Base-by-base conservation (phyloP, 345 rosid species). In the Draba incana region DNA sequence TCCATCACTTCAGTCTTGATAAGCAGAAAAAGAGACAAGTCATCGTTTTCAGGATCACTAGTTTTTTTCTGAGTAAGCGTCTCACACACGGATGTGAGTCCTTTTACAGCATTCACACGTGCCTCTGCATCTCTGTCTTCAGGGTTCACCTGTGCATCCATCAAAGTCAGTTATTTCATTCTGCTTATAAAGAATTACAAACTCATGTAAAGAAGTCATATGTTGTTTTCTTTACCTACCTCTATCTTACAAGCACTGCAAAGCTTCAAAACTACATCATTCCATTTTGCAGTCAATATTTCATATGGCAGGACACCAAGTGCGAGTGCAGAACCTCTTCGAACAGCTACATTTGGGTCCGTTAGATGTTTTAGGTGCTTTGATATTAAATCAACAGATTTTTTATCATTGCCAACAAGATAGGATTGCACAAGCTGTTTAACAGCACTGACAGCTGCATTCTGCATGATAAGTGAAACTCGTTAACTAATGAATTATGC, bases 91-190 rank as follows among this genome's bases (percentile, higher is more conserved):
- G 88, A 84, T 58, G 86, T 70, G 55, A 91, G 92, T 78, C 97
- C 99, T 72, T 81, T 91, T 66, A 94, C 88, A 70, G 99, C 89
- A 84, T 88, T 91, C 70, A 86, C 88, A 23, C 97, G 85, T 62
- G 99, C 99, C 82, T 94, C 97, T 71, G 87, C 92, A 84, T 94
- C 97, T 77, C 99, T 86, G 61, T 87, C 89, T 66, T 93, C 97
- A 42, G 92, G 90, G 67, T 86, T 87, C 58, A 73, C 91, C 97
- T 90, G 86, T 68, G 37, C 54, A 59, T 55, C 54, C 45, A 30
- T 48, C 48, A 51, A 69, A 55, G 77, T 55, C 78, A 50, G 55
- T 4, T 12, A 28, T 65, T 55, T 55, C 53, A 51, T 61, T 42
- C 43, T 49, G 43, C 33, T 70, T 65, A 49, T 1, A n/a, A 47